Conservation (phyloP, 2,329 filamentous ascomycete genomes). For the Penicillium corylophilum region DNA sequence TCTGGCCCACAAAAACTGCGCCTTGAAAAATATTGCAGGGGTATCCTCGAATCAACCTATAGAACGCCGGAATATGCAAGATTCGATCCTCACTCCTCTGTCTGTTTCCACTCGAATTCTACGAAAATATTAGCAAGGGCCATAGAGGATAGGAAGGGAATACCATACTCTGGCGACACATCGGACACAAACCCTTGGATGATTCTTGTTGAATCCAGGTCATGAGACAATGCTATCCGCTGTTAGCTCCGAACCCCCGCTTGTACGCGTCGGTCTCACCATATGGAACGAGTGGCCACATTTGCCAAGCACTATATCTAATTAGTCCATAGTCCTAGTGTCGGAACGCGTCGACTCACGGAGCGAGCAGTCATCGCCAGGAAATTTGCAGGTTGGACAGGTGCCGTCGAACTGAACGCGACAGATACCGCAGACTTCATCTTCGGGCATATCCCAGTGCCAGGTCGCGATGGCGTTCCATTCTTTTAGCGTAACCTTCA, state of each 20-base stretch:
- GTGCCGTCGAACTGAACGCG: constrained; percentile 97
- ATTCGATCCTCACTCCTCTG: constrained; percentile 29
- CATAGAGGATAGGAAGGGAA: background rate
- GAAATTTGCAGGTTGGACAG: constrained; percentile 96
- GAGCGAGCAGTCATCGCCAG: constrained; percentile 90
- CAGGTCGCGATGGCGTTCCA: constrained; percentile 96
- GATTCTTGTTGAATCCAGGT: constrained; percentile 92
- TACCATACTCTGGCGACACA: constrained; percentile 86
- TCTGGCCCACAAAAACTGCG: background rate
- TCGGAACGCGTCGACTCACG: constrained; percentile 52
- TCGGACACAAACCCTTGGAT: constrained; percentile 90
- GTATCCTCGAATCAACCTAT: constrained; percentile 10
- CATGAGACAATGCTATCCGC: constrained; percentile 75
- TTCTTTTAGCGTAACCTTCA: constrained; percentile 93
- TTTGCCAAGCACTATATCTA: constrained; percentile 76
- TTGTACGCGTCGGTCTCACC: constrained; percentile 52
- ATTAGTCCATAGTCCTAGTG: constrained; percentile 6
- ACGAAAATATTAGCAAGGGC: constrained; percentile 13
- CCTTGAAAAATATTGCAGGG: background rate
- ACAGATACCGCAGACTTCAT: constrained; percentile 98
- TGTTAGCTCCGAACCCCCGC: background rate
- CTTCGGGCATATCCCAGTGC: constrained; percentile 96
- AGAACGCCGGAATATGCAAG: constrained; percentile 15
- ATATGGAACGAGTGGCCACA: constrained; percentile 98
- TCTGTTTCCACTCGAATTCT: constrained; percentile 57